Base-by-base conservation (phyloP, 352 stramenopile genomes). In the Pythium aquatile region DNA sequence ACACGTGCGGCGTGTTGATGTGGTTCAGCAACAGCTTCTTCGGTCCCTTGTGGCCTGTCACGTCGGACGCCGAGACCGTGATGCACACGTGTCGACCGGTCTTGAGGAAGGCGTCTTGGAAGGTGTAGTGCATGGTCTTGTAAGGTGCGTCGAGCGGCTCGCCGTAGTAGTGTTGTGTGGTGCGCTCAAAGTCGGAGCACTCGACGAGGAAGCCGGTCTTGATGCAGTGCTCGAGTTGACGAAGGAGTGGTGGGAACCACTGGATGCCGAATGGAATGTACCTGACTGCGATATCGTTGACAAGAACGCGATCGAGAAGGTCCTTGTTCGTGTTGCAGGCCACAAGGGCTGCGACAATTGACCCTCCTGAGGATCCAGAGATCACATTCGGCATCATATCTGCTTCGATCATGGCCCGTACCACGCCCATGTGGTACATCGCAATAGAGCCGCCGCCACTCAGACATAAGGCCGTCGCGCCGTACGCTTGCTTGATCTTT, bases 371-470 rank as follows among this genome's bases (percentile, higher is more conserved):
- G 1, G 92, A 98, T 1, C 95, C 95, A 4, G 88, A 97, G 46
- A 98, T 93, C 7, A 98, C 92, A 59, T 97, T 93, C 17, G 97
- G 94, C 39, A 97, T 75, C 9, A 97, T 35, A 42, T 92, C 83
- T 0, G 81, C 83, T 28, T 98, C 84, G 2, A 98, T 68, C 8
- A 98, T 69, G 10, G 91, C 91, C 20, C 83, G 81, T 11, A 98
- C 89, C 10, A 97, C 90, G 30, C 95, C 95, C 64, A 97, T 84
- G 77, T 98, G 95, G 66, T 98, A 98, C 93, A 98, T 98, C 1
- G 90, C 87, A 62, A 91, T 95, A 62, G 66, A 85, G n/a, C 94
- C 93, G 16, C 94, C 95, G 48, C 94, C 95, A 13, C 81, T 96
- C 9, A 98, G 74, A 75, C 94, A 97, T 14, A 98, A 70, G 14